Base-by-base conservation (phyloP, 805 yeast genomes). In the Candida caryicola region DNA sequence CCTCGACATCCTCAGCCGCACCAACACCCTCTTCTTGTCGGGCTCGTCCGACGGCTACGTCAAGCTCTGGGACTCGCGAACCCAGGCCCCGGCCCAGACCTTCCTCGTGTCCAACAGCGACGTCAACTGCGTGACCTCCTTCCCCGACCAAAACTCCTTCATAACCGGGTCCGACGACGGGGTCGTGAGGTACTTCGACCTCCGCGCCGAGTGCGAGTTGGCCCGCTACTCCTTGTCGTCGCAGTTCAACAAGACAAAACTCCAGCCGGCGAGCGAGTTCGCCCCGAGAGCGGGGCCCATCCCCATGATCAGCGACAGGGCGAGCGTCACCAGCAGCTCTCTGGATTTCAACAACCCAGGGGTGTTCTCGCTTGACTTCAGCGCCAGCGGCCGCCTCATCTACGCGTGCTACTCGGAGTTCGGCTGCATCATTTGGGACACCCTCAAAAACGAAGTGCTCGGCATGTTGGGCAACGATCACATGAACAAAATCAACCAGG, bases 141-240 rank as follows among this genome's bases (percentile, higher is more conserved):
- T 82, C 54, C 87, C 87, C 6, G 83, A 79, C 45, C 87, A 87
- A 2, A 66, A 81, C 41, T 73, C 87, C 1, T 78, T 89, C 49
- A 77, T 76, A 0, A 72, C 82, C 2, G 96, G 96, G 1, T 74
- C 84, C 31, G 96, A 88, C 52, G 95, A 85, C 56, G 90, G 91
- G 3, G 57, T 71, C 0, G 66, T 85, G 17, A 71, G 85, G 41
- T 60, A 87, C 39, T 84, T 77, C 58, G 97, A 89, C 56, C 59
- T 86, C 31, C 70, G 96, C 45, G 71, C 89, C 1, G 95, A 85
- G 54, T 78, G 93, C 45, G 81, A 76, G 45, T 54, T 88, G 30
- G 71, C 78, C 6, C 56, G 50, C 13, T 87, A 79, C 57, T 60
- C 50, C 17, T 47, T 66, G 34, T 43, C 50, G 5, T 40, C 48